Percentiles rank a stretch among this genome's conserved stretches.
These are phyloP conservation scores for Bidens hawaiensis DNA, from an alignment of 140 eudicot genomes.

Conservation along the genomic window DNA sequence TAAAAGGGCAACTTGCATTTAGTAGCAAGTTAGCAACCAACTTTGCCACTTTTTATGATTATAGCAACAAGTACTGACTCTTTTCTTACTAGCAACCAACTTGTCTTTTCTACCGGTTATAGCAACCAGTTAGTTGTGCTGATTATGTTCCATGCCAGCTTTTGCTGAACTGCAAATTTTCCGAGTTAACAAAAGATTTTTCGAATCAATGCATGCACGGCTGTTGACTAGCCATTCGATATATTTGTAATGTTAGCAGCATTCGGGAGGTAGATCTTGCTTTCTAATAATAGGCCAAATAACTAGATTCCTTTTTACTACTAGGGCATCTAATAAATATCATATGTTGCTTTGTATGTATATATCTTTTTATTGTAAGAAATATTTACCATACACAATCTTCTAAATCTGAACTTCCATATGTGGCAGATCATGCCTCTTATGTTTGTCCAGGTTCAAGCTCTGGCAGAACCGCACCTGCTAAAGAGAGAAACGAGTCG, in stretches of 20 bases:
- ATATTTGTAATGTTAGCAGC: background rate
- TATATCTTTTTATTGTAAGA: background rate
- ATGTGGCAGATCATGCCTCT: constrained; percentile 53
- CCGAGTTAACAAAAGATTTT: background rate
- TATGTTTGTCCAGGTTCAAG: constrained; percentile 65
- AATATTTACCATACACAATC: background rate
- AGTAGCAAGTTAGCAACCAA: background rate
- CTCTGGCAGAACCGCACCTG: constrained; percentile 46
- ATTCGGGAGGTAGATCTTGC: background rate
- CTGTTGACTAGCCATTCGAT: background rate
- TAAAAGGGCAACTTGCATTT: no score
- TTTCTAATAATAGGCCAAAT: background rate
- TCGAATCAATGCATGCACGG: background rate
- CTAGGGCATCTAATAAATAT: background rate
- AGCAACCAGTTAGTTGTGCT: background rate
- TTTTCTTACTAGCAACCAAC: background rate
- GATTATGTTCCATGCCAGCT: background rate
- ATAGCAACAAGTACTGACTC: background rate
- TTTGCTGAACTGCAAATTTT: background rate
- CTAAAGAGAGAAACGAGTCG: constrained; percentile 31
- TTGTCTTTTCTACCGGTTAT: background rate
- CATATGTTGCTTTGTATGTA: background rate
- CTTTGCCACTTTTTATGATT: no score
- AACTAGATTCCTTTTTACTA: background rate
- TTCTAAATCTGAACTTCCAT: constrained; percentile 24